These are phyloP conservation scores for Nannizziopsis barbatae DNA, from an alignment of 2,329 filamentous ascomycete species.

Conservation along the genomic window DNA sequence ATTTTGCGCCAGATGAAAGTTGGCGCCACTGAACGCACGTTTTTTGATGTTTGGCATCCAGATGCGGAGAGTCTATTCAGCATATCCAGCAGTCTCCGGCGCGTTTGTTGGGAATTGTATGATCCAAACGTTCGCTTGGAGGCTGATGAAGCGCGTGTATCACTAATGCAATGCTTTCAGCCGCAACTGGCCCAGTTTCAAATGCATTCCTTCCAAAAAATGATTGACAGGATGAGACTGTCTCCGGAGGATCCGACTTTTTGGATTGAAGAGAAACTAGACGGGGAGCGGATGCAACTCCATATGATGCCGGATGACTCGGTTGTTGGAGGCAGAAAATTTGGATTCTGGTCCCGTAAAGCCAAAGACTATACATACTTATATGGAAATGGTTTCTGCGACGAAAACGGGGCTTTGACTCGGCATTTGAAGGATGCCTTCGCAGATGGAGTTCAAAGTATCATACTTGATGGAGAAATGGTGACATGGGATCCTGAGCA, in stretches of 20 bases:
- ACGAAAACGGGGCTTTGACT: constrained; percentile 66
- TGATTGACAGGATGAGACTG: constrained; percentile 57
- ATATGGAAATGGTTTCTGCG: constrained; percentile 67
- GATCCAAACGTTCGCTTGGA: constrained; percentile 63
- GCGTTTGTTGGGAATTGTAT: constrained; percentile 88
- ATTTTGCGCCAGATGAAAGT: constrained; percentile 70
- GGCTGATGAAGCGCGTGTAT: constrained; percentile 61
- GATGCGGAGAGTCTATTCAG: constrained; percentile 71
- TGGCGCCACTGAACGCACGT: constrained; percentile 73
- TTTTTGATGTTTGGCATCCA: constrained; percentile 72
- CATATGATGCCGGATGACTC: constrained; percentile 68
- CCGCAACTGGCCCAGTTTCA: constrained; percentile 91
- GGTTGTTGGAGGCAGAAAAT: constrained; percentile 57
- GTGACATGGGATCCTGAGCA: constrained; percentile 88
- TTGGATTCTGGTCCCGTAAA: constrained; percentile 89
- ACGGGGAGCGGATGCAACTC: constrained; percentile 93
- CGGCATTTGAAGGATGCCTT: constrained; percentile 71
- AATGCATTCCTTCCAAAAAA: constrained; percentile 66
- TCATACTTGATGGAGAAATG: constrained; percentile 97
- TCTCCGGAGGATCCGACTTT: constrained; percentile 64
- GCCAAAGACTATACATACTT: constrained; percentile 94
- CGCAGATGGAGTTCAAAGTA: constrained; percentile 61
- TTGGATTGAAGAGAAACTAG: constrained; percentile 97
- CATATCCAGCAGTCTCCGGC: constrained; percentile 76
- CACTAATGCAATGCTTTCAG: constrained; percentile 89